These are phyloP conservation scores for Phytopythium chamaehyphon DNA, from an alignment of 352 stramenopile species.

Conservation along the genomic window DNA sequence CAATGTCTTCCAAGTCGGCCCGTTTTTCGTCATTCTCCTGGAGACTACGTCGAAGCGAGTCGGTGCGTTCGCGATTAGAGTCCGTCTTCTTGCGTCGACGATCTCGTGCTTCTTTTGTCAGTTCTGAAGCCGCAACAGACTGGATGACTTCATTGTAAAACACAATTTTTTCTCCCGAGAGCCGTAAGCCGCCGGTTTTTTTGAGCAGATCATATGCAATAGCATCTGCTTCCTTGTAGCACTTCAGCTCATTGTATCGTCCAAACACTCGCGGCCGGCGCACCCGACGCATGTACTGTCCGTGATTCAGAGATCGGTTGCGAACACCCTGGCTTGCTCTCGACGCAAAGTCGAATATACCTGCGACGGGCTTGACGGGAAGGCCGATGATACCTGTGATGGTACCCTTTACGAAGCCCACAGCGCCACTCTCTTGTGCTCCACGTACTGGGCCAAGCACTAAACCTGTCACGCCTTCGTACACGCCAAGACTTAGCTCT, in stretches of 20 bases:
- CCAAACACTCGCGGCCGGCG: constrained; percentile 83
- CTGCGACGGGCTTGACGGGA: constrained; percentile 81
- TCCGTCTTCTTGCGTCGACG: constrained; percentile 47
- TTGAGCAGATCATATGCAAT: constrained; percentile 84
- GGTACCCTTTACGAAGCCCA: constrained; percentile 83
- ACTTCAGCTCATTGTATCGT: constrained; percentile 87
- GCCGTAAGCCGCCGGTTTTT: constrained; percentile 55
- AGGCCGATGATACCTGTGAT: constrained; percentile 86
- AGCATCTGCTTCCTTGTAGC: constrained; percentile 85
- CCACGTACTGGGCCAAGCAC: constrained; percentile 82
- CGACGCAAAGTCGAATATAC: constrained; percentile 89
- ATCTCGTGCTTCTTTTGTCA: constrained; percentile 74
- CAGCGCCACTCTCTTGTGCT: constrained; percentile 66
- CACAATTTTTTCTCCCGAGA: constrained; percentile 83
- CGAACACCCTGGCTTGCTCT: constrained; percentile 81
- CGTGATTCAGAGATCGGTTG: constrained; percentile 78
- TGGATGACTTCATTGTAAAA: constrained; percentile 88
- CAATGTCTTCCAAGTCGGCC: constrained; percentile 8
- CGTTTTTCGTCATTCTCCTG: constrained; percentile 62
- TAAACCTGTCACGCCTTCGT: constrained; percentile 80
- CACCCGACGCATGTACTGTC: constrained; percentile 73
- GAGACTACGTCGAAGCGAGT: constrained; percentile 59
- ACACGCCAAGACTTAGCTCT: constrained; percentile 79
- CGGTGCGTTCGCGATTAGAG: constrained; percentile 56
- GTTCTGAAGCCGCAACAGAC: constrained; percentile 59